A percentile compares a stretch with the other conserved stretches of the same genome.
Evolutionary conservation across 2,329 filamentous ascomycete species (phyloP).

Genomic region (Fusarium sp.): DNA sequence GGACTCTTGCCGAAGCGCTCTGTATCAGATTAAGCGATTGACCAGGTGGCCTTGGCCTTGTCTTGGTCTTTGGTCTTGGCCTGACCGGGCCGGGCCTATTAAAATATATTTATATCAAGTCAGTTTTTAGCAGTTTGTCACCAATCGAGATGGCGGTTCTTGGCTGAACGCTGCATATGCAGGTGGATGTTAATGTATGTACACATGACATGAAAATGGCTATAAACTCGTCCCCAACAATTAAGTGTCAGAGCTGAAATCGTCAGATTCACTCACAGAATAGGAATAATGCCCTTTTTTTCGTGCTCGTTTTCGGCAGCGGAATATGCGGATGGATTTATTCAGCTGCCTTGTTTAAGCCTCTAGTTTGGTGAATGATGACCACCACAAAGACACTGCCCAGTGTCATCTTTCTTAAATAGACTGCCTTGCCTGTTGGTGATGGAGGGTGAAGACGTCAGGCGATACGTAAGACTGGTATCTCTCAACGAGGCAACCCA

Average conservation of each 20-base stretch:
- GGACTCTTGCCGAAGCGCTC: slow-evolving; percentile 18
- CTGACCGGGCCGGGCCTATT: slow-evolving; percentile 10
- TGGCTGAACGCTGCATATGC: slow-evolving; percentile 6
- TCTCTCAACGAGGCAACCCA: not conserved
- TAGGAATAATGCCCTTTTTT: not conserved
- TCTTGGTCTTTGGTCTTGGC: not conserved
- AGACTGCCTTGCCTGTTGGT: not conserved
- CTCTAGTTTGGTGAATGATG: slow-evolving; percentile 4
- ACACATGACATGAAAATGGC: slow-evolving; percentile 1
- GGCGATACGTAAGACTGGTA: slow-evolving; percentile 25
- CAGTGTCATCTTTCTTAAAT: slow-evolving; percentile 7
- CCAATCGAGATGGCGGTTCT: not conserved
- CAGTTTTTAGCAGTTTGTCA: slow-evolving; percentile 1
- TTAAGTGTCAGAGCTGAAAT: not conserved
- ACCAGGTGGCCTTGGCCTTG: slow-evolving; percentile 1
- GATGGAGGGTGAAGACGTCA: slow-evolving; percentile 12
- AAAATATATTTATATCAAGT: not conserved
- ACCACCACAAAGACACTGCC: slow-evolving; percentile 6
- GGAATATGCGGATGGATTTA: slow-evolving; percentile 1
- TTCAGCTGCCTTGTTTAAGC: slow-evolving; percentile 14
- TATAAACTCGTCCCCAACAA: not conserved
- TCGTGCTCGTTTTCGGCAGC: slow-evolving; percentile 17
- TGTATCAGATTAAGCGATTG: slow-evolving; percentile 32
- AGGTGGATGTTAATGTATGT: not conserved
- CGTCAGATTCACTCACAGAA: slow-evolving; percentile 7